A percentile compares a stretch with the other conserved stretches of the same genome.
Evolutionary conservation across 495 filamentous ascomycete genomes (phyloP).

Genomic region (Trichoderma asperelloides): DNA sequence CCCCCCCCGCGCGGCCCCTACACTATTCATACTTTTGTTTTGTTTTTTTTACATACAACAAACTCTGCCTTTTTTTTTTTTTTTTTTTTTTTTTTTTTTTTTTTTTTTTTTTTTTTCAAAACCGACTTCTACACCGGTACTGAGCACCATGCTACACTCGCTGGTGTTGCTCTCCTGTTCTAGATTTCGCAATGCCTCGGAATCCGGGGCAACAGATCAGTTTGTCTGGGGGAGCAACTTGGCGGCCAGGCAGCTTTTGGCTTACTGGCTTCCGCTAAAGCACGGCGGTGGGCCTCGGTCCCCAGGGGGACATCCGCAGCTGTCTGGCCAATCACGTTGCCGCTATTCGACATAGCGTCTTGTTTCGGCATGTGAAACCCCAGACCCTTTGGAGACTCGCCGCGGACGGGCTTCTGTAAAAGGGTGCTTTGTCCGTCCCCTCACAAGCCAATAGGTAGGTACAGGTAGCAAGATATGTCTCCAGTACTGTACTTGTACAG

Average conservation of each 20-base stretch:
- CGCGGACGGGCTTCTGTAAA: neutral
- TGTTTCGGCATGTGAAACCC: neutral
- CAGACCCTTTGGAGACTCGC: neutral
- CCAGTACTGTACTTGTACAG: neutral
- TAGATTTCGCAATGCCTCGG: neutral
- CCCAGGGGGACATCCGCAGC: neutral
- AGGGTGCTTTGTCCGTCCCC: neutral
- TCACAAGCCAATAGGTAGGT: neutral
- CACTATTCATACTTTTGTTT: no score
- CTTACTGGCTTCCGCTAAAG: neutral
- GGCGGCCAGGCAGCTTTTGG: neutral
- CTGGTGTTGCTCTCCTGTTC: no score
- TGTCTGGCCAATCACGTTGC: neutral
- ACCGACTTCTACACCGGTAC: no score
- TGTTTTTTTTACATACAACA: no score
- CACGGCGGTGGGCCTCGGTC: constrained; percentile 1
- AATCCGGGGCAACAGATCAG: constrained; percentile 4
- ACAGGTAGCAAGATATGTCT: no score
- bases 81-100: no score
- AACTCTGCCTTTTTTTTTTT: no score
- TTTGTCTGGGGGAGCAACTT: neutral
- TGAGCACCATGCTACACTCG: no score
- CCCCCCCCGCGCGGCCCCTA: no score
- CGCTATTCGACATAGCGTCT: neutral
- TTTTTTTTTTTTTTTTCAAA: no score